Evolutionary conservation across 305 asterid genomes (phyloP).

Genomic region (Euphrasia arctica): DNA sequence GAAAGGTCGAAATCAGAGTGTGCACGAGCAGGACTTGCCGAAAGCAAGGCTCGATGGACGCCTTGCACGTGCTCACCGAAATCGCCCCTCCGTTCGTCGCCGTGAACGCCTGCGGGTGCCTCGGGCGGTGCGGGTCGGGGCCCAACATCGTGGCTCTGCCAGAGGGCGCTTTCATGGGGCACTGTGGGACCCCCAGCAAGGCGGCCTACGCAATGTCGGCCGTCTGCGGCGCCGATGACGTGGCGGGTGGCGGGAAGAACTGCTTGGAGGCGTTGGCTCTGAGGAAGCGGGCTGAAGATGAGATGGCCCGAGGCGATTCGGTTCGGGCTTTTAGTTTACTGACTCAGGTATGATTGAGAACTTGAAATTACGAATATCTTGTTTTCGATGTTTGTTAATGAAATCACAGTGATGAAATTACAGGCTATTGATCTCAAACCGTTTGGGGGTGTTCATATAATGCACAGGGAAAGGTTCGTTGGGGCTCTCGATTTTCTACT

Average conservation of each 20-base stretch:
- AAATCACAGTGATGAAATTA: constrained; percentile 1
- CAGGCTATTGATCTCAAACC: constrained; percentile 84
- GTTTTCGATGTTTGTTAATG: neutral
- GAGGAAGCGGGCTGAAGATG: constrained; percentile 80
- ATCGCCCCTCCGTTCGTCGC: constrained; percentile 64
- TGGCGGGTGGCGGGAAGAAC: constrained; percentile 28
- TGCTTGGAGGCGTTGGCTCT: constrained; percentile 83
- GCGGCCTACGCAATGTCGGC: constrained; percentile 59
- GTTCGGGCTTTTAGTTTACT: constrained; percentile 50
- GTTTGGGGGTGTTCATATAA: constrained; percentile 67
- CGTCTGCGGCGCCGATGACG: constrained; percentile 34
- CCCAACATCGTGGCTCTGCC: constrained; percentile 78
- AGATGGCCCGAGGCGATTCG: constrained; percentile 46
- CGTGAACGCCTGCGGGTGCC: constrained; percentile 79
- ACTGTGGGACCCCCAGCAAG: constrained; percentile 68
- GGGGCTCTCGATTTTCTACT: neutral
- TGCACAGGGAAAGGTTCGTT: constrained; percentile 69
- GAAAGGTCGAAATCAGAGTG: constrained; percentile 51
- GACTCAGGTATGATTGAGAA: constrained; percentile 47
- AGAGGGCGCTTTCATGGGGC: constrained; percentile 47
- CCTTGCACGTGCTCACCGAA: constrained; percentile 64
- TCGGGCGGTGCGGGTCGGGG: constrained; percentile 78
- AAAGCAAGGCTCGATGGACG: constrained; percentile 76
- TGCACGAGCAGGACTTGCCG: constrained; percentile 76
- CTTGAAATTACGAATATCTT: no score